Base-by-base conservation (phyloP, 2,329 filamentous ascomycete genomes). In the Pseudopyricularia javanii region DNA sequence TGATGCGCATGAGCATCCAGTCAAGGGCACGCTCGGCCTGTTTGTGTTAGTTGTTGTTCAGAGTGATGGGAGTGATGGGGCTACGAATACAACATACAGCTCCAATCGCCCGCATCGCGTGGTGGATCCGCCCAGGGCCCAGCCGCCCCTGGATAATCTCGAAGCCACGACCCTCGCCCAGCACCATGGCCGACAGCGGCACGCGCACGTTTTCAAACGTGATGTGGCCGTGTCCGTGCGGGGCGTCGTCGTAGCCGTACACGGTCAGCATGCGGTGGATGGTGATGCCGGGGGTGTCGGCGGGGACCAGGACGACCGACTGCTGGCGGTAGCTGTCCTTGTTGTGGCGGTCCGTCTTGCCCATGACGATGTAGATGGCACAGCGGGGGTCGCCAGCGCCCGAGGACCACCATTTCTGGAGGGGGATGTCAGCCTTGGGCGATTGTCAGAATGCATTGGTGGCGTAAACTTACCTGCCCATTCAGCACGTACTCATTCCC, bases 141-240 rank as follows among this genome's bases (percentile, higher is more conserved):
- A 98, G 84, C 60, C 93, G 88, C 54, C 93, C 93, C 68, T 98
- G 93, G 64, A 98, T 96, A 65, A 98, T 95, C 70, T 98, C 93
- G 68, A 98, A 98, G 20, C 93, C 93, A 57, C 88, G 83, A 58
- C 93, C 93, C 67, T 93, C 88, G 56, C 93, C 91, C 3, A 98
- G 84, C 11, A 97, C 86, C 64, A 98, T 85, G 72, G 62, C 74
- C 73, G 33, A 76, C 81, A 7, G 28, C 28, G 91, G 91, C 0
- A 98, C 88, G 55, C 91, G 86, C 57, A 97, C 93, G 65, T 97
- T 86, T 55, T 83, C 76, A 72, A 98, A 97, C 34, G 75, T 80
- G 64, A 98, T 82, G 69, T 98, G 91, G 47, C 90, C 93, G 71
- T 98, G 93, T 53, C 93, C 93, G 68, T 98, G 93, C 2, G 93